Evolutionary conservation across 2,329 filamentous ascomycete genomes (phyloP), one percentile per base, ranked within the genome.

Genomic region (Xylaria sp.): DNA sequence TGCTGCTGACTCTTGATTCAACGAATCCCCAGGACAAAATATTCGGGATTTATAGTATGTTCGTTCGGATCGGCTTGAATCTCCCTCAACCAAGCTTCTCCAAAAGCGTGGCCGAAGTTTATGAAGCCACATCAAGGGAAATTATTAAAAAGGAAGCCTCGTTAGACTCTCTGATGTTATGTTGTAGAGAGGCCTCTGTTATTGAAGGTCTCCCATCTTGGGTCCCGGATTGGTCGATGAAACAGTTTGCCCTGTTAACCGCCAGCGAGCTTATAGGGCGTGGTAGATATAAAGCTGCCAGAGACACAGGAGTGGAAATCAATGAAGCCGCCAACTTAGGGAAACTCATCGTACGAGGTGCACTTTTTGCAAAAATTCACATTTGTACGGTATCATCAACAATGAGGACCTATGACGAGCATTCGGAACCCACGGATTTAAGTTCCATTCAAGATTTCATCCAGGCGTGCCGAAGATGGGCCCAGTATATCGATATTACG

Each of bases 21-120:
- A 60, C 56, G 12, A 14, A 39, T 14, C 56, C 57, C 9, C 56
- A 61, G n/a, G 63, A 65, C n/a, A 60, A 54, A 12, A 56, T 65
- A 45, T 61, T 60, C 39, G 57, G 51, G 1, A 27, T 66, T 51
- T 45, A 61, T 12, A 42, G 36, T 14, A 61, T 66, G 21, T 45
- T 61, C 19, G 14, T 9, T 17, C 17, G 11, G 2, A 5, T 57
- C 1, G 57, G 57, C 9, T 9, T 57, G 9, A n/a, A 61, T 30
- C 48, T 56, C 6, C 64, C 64, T 3, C 4, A 5, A 12, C 57
- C 64, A 2, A 21, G 61, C 12, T 66, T 6, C 1, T 50, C 48
- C 0, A 61, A 9, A 17, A 42, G 12, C 1, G 30, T 24, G 3
- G 39, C 32, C 2, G 39, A 66, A 14, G 3, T 50, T n/a, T 66